Evolutionary conservation across 2,329 filamentous ascomycete genomes (phyloP).

Genomic region (Achaetomium macrosporum): DNA sequence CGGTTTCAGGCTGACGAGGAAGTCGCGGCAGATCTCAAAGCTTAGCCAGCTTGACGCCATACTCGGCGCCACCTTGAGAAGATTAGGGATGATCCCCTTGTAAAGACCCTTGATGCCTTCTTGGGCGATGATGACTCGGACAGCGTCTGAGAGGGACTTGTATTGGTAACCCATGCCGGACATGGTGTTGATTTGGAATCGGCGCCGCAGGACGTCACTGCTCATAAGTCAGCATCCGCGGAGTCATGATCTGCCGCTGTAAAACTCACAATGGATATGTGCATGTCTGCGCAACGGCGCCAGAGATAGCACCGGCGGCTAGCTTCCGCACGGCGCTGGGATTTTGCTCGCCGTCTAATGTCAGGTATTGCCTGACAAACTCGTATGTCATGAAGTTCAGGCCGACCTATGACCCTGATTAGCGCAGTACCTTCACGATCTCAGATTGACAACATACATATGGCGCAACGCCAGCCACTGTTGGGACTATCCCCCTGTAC

Average conservation of each 20-base stretch:
- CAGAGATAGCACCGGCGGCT: conserved; percentile 85
- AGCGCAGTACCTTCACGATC: conserved; percentile 14
- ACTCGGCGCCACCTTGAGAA: conserved; percentile 94
- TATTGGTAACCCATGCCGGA: conserved; percentile 96
- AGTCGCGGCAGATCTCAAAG: conserved; percentile 89
- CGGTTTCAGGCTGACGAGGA: conserved; percentile 60
- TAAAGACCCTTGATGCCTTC: conserved; percentile 85
- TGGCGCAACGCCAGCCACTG: conserved; percentile 89
- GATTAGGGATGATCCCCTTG: conserved; percentile 91
- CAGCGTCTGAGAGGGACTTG: conserved; percentile 76
- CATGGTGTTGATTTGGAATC: conserved; percentile 99
- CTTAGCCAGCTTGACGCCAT: conserved; percentile 99
- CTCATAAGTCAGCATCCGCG: not conserved
- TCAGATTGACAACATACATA: conserved; percentile 57
- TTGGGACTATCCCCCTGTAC: conserved; percentile 93
- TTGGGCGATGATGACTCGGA: conserved; percentile 72
- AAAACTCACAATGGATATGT: conserved; percentile 89
- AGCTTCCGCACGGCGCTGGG: conserved; percentile 76
- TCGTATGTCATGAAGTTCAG: conserved; percentile 99
- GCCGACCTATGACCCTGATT: conserved; percentile 57
- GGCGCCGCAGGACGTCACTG: conserved; percentile 83
- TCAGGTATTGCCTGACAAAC: conserved; percentile 74
- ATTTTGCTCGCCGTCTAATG: conserved; percentile 79
- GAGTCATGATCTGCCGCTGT: conserved; percentile 21
- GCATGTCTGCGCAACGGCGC: conserved; percentile 92